Percentiles rank a stretch among this genome's conserved stretches.
Evolutionary conservation across 768 basidiomycete species (phyloP).

Genomic region (Phylloporus arenicola): DNA sequence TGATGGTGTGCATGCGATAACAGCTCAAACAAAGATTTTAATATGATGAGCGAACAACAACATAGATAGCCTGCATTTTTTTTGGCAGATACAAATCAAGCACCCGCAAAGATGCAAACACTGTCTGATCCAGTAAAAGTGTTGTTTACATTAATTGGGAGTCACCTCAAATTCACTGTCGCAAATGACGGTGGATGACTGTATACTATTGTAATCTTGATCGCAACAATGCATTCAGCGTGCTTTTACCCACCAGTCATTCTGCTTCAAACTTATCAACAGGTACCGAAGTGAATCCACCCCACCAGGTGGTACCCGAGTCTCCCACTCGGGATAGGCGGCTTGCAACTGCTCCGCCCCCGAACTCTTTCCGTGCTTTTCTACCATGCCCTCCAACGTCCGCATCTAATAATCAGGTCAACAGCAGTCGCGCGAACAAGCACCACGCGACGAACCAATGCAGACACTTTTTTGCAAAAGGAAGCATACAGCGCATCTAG

Average conservation of each 20-base stretch:
- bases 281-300: conserved; percentile 51
- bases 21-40: no score
- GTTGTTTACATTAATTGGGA: no score
- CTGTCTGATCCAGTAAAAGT: no score
- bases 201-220: conserved; percentile 4
- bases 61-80: no score
- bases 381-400: conserved; percentile 50
- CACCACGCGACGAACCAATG: conserved; percentile 43
- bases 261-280: conserved; percentile 47
- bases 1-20: no score
- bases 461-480: conserved; percentile 52
- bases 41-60: no score
- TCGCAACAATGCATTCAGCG: not conserved
- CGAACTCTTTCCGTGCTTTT: conserved; percentile 38
- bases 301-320: conserved; percentile 43
- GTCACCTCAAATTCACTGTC: no score
- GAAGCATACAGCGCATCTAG: conserved; percentile 50
- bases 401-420: conserved; percentile 40
- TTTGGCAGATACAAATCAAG: no score
- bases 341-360: conserved; percentile 19
- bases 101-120: no score
- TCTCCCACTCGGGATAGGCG: conserved; percentile 24
- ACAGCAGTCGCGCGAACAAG: not conserved
- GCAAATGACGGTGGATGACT: no score
- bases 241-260: conserved; percentile 51